These are phyloP conservation scores for Eutypa lata DNA, from an alignment of 2,329 filamentous ascomycete genomes.

Conservation along the genomic window DNA sequence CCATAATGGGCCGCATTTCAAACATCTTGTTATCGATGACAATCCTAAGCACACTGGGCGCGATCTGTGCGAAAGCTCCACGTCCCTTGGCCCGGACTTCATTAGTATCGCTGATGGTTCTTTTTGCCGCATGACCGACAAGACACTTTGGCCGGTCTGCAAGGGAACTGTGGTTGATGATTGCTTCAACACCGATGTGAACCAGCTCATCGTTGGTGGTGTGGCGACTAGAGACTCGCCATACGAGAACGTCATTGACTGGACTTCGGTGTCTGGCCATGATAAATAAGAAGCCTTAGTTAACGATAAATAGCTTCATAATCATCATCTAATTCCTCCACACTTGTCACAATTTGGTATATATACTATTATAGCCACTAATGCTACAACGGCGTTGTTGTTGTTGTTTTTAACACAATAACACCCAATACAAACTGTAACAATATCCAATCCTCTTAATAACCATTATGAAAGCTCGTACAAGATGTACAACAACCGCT, in stretches of 20 bases:
- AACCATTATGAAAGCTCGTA: too few species aligned
- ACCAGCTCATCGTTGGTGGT: constrained; percentile 16
- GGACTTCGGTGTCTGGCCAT: too few species aligned
- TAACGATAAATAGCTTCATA: too few species aligned
- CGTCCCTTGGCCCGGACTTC: constrained; percentile 23
- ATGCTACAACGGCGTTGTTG: too few species aligned
- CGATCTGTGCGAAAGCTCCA: constrained; percentile 19
- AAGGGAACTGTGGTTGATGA: constrained; percentile 4
- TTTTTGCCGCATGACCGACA: constrained; percentile 28
- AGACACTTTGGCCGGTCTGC: constrained; percentile 20
- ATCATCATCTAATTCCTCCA: too few species aligned
- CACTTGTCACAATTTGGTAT: too few species aligned
- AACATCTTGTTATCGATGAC: constrained; percentile 17
- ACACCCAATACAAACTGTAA: too few species aligned
- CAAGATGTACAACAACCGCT: too few species aligned
- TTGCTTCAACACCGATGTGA: constrained; percentile 15
- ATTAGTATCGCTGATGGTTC: constrained; percentile 11
- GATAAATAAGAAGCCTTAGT: too few species aligned
- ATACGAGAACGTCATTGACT: constrained; percentile 16
- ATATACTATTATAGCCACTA: too few species aligned
- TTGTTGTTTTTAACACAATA: too few species aligned
- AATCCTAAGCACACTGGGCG: constrained; percentile 12
- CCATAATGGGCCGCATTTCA: background rate
- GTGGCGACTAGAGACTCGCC: constrained; percentile 8
- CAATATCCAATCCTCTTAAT: too few species aligned